phyloP scores from a whole-genome alignment of 371 early-diverging fungal species.

The Mucor irregularis region DNA sequence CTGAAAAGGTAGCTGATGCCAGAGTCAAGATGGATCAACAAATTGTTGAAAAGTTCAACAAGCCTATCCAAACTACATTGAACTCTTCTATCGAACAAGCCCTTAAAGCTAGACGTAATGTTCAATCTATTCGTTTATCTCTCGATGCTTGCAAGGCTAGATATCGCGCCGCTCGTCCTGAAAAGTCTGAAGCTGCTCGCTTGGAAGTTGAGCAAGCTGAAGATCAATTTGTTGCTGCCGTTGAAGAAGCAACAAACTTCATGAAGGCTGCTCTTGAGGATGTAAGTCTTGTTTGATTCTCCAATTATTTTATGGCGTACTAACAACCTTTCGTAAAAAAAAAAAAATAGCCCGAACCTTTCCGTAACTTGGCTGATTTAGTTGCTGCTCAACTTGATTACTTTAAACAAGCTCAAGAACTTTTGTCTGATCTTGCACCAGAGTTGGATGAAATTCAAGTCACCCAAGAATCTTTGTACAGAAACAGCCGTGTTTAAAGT shows the following conservation, averaged over 20 bases:
- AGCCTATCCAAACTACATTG: slow-evolving; percentile 70
- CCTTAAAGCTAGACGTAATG: slow-evolving; percentile 80
- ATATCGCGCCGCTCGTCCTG: slow-evolving; percentile 73
- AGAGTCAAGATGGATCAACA: slow-evolving; percentile 72
- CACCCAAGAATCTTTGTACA: slow-evolving; percentile 86
- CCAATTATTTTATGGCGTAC: background rate
- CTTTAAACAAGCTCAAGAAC: slow-evolving; percentile 79
- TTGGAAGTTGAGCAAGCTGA: slow-evolving; percentile 88
- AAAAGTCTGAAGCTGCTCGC: slow-evolving; percentile 67
- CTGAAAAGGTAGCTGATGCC: slow-evolving; percentile 81
- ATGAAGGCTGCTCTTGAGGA: slow-evolving; percentile 90
- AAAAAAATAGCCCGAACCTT: slow-evolving; percentile 84
- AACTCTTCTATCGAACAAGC: slow-evolving; percentile 77
- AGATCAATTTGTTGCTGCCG: slow-evolving; percentile 87
- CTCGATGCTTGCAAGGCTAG: slow-evolving; percentile 82
- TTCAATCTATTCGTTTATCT: slow-evolving; percentile 74
- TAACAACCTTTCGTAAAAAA: no score
- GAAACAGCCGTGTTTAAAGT: slow-evolving; percentile 51
- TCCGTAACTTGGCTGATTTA: slow-evolving; percentile 80
- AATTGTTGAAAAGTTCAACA: slow-evolving; percentile 70
- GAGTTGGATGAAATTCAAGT: slow-evolving; percentile 92
- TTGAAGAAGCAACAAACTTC: slow-evolving; percentile 88
- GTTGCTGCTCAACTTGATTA: slow-evolving; percentile 84
- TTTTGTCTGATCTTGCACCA: slow-evolving; percentile 79
- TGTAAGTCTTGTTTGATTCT: slow-evolving; percentile 39